phyloP scores from a whole-genome alignment of 2,329 filamentous ascomycete species.

The Phaeosphaeriaceae sp. region DNA sequence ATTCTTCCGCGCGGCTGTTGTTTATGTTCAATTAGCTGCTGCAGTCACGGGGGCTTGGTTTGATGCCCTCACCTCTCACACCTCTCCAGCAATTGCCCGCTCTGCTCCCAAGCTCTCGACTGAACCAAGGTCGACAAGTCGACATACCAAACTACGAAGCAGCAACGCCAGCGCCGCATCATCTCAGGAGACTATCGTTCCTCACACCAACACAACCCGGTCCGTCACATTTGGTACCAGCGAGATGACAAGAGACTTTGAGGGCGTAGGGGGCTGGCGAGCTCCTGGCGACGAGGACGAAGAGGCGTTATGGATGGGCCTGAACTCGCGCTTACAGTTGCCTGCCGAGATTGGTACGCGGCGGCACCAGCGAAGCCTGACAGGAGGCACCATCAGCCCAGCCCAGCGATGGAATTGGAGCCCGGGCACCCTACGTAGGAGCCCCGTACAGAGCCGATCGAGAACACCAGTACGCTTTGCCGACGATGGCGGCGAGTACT shows the following conservation, averaged over 20 bases:
- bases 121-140: constrained; percentile 31
- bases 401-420: constrained; percentile 36
- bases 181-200: constrained; percentile 25
- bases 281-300: constrained; percentile 48
- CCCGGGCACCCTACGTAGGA: constrained; percentile 46
- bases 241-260: constrained; percentile 49
- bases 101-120: constrained; percentile 17
- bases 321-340: constrained; percentile 51
- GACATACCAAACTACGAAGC: constrained; percentile 31
- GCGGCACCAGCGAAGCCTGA: constrained; percentile 42
- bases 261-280: constrained; percentile 53
- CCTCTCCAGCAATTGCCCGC: constrained; percentile 11
- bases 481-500: constrained; percentile 33
- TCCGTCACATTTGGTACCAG: constrained; percentile 40
- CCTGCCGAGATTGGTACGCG: constrained; percentile 38
- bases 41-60: constrained; percentile 49
- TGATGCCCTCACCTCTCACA: constrained; percentile 30
- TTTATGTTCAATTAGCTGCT: constrained; percentile 51
- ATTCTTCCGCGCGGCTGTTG: constrained; percentile 47
- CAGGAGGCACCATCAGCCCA: constrained; percentile 39
- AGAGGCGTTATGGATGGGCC: constrained; percentile 53
- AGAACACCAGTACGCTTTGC: constrained; percentile 39
- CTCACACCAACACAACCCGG: constrained; percentile 23
- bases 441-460: constrained; percentile 44
- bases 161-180: constrained; percentile 31